Evolutionary conservation across 257 asterid species (phyloP), one percentile per base, ranked within the genome.

Genomic region (Rubia yunnanensis): DNA sequence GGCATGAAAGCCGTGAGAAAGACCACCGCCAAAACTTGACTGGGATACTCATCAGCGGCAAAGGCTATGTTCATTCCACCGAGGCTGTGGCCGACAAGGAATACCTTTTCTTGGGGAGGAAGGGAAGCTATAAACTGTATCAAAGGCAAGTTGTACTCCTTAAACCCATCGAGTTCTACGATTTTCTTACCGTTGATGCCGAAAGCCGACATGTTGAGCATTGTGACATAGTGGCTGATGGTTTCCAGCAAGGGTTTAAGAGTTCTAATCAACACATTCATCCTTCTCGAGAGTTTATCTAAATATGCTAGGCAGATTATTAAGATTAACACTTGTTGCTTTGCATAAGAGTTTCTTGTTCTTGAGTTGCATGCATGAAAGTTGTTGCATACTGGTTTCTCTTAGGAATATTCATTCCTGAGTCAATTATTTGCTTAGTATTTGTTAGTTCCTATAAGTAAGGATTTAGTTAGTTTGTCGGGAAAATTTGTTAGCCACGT

Each of bases 61-160:
- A 79, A 64, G 24, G 67, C 71, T 26, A 83, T 23, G 50, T 57
- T 78, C 39, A 83, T 0, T 8, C 94, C 94, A 0, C 94, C 94
- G 3, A 82, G 78, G 30, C 89, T 81, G 69, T 86, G 94, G 4
- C 89, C 89, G 22, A 86, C 88, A 44, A 86, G 68, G 39, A 83
- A 69, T 63, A 83, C 89, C 71, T 81, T 81, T 65, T 83, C 81
- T 34, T 35, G 54, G 20, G 53, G 36, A 24, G 79, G 73, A 68
- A 83, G 57, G 0, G 75, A 41, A 7, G 68, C 83, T 83, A 86
- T 50, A 67, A 81, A 5, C 22, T 75, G 82, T n/a, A 78, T 38
- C 26, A 86, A 46, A 3, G 94, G 94, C 63, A 39, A 50, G 41
- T 78, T 67, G 71, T 83, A 83, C 53, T 86, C 94, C 44, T 36